Evolutionary conservation across 2,329 filamentous ascomycete genomes (phyloP), one percentile per base, ranked within the genome.

Genomic region (Colletotrichum brevisporum): DNA sequence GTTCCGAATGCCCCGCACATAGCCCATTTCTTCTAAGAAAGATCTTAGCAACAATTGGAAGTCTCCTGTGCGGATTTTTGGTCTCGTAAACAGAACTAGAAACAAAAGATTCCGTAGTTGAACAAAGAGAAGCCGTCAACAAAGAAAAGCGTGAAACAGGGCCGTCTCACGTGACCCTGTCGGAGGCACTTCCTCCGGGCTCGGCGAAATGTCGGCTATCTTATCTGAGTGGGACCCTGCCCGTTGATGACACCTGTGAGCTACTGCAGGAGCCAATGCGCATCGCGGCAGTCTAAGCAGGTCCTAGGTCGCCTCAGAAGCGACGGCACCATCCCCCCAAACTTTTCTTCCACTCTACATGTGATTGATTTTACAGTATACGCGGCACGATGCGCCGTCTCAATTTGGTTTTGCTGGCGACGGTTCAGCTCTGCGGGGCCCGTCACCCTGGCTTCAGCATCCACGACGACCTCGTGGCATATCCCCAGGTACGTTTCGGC

Each of bases 401-500:
- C 74, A 78, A 81, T 66, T 66, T 87, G 61, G 72, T 82, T 15
- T 74, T 88, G 54, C 76, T 88, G 66, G 82, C 82, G 52, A 75
- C 76, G 56, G 73, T 83, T 72, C 84, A 81, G 78, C 81, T 87
- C 36, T 81, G 79, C 73, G 75, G 74, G 71, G 87, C 86, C 73
- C 83, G 84, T 53, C 84, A 86, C 53, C 83, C 82, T 8, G 82
- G 84, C 63, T 97, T 97, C 83, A 97, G 91, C 82, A 92, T 97
- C 65, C 91, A 96, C 76, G 94, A 97, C 77, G 95, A 98, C 78
- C 80, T 97, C 59, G 86, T 97, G 65, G 94, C 94, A 18, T 94
- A 92, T 80, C 95, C 95, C 12, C 94, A 96, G 87, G 93, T 95
- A 84, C 72, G 67, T 56, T 50, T 18, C 43, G 84, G 76, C 50